A percentile compares a stretch with the other conserved stretches of the same genome.
Evolutionary conservation across 1,284 basidiomycete species (phyloP).

Genomic region (Tilletia caries): DNA sequence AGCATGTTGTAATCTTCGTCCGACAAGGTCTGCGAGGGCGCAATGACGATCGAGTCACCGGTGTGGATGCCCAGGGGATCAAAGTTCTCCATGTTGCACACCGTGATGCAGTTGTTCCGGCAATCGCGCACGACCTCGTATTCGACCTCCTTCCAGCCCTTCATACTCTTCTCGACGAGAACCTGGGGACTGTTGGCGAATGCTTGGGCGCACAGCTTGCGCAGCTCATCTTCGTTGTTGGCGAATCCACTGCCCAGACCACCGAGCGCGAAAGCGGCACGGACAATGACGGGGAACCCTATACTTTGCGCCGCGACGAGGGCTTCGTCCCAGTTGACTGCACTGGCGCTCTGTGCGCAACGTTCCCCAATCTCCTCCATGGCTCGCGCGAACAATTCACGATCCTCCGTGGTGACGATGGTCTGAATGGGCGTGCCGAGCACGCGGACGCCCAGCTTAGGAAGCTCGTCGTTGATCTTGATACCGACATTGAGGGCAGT

Average conservation of each 20-base stretch:
- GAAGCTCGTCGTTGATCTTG: slow-evolving; percentile 94
- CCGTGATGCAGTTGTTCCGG: slow-evolving; percentile 94
- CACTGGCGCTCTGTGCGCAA: slow-evolving; percentile 77
- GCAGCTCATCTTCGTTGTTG: slow-evolving; percentile 78
- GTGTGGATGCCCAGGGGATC: slow-evolving; percentile 98
- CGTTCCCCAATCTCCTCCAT: slow-evolving; percentile 96
- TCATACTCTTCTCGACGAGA: slow-evolving; percentile 97
- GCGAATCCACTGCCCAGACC: slow-evolving; percentile 94
- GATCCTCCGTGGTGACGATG: slow-evolving; percentile 94
- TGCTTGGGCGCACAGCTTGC: slow-evolving; percentile 71
- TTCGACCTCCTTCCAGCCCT: slow-evolving; percentile 99
- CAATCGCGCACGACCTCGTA: slow-evolving; percentile 99
- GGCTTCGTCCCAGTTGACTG: slow-evolving; percentile 74
- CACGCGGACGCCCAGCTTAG: slow-evolving; percentile 73
- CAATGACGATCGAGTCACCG: slow-evolving; percentile 97
- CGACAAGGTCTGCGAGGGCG: slow-evolving; percentile 86
- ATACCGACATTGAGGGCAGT: slow-evolving; percentile 96
- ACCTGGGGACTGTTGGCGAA: slow-evolving; percentile 97
- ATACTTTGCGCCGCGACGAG: slow-evolving; percentile 77
- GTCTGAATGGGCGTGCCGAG: slow-evolving; percentile 96
- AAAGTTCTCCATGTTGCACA: slow-evolving; percentile 94
- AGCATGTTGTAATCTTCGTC: slow-evolving; percentile 97
- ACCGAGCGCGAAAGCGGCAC: slow-evolving; percentile 92
- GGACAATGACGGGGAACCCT: slow-evolving; percentile 95
- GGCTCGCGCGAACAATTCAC: slow-evolving; percentile 87